Conservation (phyloP, 1,284 basidiomycete genomes). For the Puccinia polysora region DNA sequence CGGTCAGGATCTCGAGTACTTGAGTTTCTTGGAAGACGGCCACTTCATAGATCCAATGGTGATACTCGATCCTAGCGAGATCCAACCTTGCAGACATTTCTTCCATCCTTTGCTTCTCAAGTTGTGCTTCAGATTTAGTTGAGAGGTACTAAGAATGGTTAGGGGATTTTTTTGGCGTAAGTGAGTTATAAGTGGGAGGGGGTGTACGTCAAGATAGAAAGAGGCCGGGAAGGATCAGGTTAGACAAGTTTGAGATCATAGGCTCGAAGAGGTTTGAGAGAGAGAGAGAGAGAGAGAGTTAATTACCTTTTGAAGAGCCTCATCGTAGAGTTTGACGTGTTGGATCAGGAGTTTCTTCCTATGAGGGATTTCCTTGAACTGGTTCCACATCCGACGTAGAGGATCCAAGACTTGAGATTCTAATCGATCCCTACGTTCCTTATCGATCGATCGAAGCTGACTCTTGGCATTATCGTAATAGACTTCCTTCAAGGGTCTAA, state of each 20-base stretch:
- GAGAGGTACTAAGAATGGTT: conserved; percentile 20
- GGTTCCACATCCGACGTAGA: conserved; percentile 45
- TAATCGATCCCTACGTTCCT: conserved; percentile 4
- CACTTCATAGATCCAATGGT: conserved; percentile 29
- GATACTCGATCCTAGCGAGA: conserved; percentile 30
- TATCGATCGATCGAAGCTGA: not conserved
- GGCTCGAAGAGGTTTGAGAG: not conserved
- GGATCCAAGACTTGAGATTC: conserved; percentile 41
- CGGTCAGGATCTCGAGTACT: conserved; percentile 31
- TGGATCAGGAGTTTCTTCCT: conserved; percentile 47
- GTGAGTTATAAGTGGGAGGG: too few relatives aligned
- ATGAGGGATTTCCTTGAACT: conserved; percentile 46
- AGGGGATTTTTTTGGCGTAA: too few relatives aligned
- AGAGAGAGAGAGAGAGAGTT: not conserved
- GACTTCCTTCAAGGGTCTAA: conserved; percentile 21
- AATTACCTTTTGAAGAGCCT: conserved; percentile 11
- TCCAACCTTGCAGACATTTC: conserved; percentile 18
- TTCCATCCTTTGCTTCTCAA: conserved; percentile 6
- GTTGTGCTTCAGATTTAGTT: conserved; percentile 14
- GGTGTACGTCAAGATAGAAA: too few relatives aligned
- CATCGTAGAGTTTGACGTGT: conserved; percentile 49
- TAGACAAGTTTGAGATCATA: not conserved
- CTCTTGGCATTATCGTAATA: conserved; percentile 6
- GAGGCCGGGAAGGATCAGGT: too few relatives aligned
- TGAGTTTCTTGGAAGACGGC: conserved; percentile 28